phyloP scores from a whole-genome alignment of 768 basidiomycete species.

The Cystoderma amianthinum region DNA sequence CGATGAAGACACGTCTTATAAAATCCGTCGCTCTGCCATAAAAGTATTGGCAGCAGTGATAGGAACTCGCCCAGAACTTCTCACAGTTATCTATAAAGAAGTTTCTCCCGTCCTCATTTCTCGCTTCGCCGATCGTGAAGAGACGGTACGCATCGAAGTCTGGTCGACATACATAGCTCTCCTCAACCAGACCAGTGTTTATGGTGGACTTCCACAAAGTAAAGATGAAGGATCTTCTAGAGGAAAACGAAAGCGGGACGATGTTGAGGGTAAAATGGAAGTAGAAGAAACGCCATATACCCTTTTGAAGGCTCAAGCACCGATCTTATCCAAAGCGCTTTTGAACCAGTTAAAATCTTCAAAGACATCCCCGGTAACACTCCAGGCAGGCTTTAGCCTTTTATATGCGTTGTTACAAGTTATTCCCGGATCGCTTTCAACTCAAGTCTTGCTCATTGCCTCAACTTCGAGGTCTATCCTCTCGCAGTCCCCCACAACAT shows the following conservation, averaged over 20 bases:
- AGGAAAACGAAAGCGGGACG: conserved; percentile 78
- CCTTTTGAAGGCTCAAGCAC: conserved; percentile 70
- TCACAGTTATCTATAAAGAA: conserved; percentile 70
- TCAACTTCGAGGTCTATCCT: conserved; percentile 59
- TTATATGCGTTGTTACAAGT: conserved; percentile 72
- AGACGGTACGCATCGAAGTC: conserved; percentile 88
- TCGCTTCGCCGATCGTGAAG: conserved; percentile 91
- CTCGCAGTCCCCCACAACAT: conserved; percentile 62
- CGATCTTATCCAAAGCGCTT: conserved; percentile 71
- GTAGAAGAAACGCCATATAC: conserved; percentile 67
- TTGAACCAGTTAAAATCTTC: conserved; percentile 80
- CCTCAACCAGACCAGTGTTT: conserved; percentile 78
- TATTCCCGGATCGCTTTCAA: conserved; percentile 76
- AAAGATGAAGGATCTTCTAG: conserved; percentile 42
- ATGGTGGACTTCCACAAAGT: conserved; percentile 56
- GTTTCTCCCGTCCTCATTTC: conserved; percentile 88
- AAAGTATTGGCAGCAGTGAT: conserved; percentile 84
- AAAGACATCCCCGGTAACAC: conserved; percentile 69
- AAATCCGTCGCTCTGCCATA: conserved; percentile 89
- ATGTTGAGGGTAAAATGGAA: conserved; percentile 64
- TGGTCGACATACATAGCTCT: conserved; percentile 82
- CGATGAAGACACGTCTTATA: conserved; percentile 98
- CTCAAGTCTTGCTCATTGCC: conserved; percentile 57
- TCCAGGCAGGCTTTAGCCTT: conserved; percentile 83
- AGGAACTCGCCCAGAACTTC: conserved; percentile 84